Conservation (phyloP, 2,329 filamentous ascomycete species). For the Penicillium sp. region DNA sequence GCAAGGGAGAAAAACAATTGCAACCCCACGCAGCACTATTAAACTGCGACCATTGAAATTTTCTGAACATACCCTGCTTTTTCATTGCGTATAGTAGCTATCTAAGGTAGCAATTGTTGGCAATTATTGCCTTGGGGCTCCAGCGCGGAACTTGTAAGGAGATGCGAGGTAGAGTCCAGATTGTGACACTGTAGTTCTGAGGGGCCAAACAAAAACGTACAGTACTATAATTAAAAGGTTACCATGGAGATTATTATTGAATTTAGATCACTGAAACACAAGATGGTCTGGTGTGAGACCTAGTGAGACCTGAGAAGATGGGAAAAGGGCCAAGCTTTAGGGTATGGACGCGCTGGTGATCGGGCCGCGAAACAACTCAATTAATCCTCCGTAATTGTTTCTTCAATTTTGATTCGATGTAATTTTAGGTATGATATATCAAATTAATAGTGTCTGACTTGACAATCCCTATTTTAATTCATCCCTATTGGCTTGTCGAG, state of each 20-base stretch:
- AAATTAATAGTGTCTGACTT: constrained; percentile 13
- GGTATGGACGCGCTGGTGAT: constrained; percentile 1
- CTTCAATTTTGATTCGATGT: constrained; percentile 5
- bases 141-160: neutral
- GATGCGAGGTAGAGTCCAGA: neutral
- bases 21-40: neutral
- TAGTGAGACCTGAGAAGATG: neutral
- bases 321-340: constrained; percentile 7
- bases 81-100: neutral
- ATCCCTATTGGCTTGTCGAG: constrained; percentile 18
- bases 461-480: constrained; percentile 16
- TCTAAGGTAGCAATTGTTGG: constrained; percentile 13
- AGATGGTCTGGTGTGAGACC: neutral
- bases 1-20: constrained; percentile 17
- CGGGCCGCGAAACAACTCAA: constrained; percentile 12
- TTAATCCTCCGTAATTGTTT: constrained; percentile 5
- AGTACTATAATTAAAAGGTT: neutral
- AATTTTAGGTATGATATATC: constrained; percentile 5
- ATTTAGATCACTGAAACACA: neutral
- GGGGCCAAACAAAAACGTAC: neutral
- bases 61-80: neutral
- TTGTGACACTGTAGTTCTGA: neutral
- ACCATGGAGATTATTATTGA: neutral
- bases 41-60: neutral
- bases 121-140: constrained; percentile 5